These are phyloP conservation scores for Fusarium verticillioides DNA, from an alignment of 2,329 filamentous ascomycete species.

Conservation along the genomic window DNA sequence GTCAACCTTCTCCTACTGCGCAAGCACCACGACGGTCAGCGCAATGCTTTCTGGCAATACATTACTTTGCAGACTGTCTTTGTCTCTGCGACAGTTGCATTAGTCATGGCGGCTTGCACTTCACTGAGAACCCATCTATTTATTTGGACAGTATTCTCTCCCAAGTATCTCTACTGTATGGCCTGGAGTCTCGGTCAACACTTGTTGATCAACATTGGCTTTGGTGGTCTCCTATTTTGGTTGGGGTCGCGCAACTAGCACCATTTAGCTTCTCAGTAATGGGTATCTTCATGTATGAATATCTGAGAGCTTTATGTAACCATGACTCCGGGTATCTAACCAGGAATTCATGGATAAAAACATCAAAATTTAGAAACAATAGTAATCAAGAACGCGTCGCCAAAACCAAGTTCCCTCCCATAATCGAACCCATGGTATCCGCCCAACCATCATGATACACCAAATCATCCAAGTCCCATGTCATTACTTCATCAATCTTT, in stretches of 20 bases:
- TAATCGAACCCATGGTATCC: conserved; percentile 15
- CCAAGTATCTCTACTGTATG: conserved; percentile 93
- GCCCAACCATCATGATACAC: conserved; percentile 21
- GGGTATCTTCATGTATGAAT: conserved; percentile 8
- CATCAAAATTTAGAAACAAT: conserved; percentile 25
- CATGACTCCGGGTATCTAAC: not conserved
- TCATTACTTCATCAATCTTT: conserved; percentile 37
- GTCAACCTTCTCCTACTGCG: conserved; percentile 68
- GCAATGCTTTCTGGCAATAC: conserved; percentile 60
- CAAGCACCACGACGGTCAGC: conserved; percentile 42
- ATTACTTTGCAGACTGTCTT: conserved; percentile 77
- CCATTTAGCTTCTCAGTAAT: not conserved
- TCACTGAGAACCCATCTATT: conserved; percentile 88
- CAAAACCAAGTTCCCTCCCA: conserved; percentile 21
- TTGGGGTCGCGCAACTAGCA: conserved; percentile 51
- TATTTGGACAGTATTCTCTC: conserved; percentile 98
- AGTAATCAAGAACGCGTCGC: conserved; percentile 24
- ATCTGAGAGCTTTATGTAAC: conserved; percentile 3
- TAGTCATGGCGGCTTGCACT: conserved; percentile 91
- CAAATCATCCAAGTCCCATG: conserved; percentile 33
- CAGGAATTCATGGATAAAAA: not conserved
- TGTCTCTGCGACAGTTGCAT: conserved; percentile 69
- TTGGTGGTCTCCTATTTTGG: conserved; percentile 69
- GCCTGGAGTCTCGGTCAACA: conserved; percentile 90
- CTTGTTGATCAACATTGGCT: conserved; percentile 73